Evolutionary conservation across 23 red algal species (phyloP).

Genomic region (Gracilaria vermiculophylla): DNA sequence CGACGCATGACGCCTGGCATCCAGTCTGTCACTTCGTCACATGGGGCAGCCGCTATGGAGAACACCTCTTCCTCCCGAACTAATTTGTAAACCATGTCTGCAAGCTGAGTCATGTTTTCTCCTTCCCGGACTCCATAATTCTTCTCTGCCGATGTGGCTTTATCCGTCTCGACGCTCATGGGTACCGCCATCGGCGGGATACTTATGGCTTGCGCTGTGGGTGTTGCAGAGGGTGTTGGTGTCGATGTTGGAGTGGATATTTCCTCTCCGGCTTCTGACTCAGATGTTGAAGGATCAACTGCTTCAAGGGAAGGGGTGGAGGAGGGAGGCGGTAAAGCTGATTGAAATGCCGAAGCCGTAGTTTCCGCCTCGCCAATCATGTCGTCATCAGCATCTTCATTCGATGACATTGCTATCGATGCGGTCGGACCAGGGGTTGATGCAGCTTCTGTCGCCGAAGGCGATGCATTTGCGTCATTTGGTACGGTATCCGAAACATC

Average conservation of each 20-base stretch:
- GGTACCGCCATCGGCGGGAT: slow-evolving; percentile 2
- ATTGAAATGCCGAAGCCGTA: neutral
- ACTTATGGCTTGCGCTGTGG: neutral
- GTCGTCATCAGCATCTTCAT: neutral
- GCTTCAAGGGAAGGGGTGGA: neutral
- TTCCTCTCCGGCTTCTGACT: neutral
- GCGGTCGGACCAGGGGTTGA: neutral
- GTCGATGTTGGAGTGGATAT: neutral
- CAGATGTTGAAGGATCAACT: neutral
- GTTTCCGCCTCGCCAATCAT: neutral
- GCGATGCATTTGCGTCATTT: neutral
- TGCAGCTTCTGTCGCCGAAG: neutral
- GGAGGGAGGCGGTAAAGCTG: neutral
- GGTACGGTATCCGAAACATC: neutral
- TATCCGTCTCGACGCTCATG: neutral
- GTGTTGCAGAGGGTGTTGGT: neutral
- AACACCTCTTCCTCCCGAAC: slow-evolving; percentile 21
- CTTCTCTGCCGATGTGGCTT: neutral
- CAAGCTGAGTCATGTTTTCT: slow-evolving; percentile 74
- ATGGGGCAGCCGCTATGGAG: slow-evolving; percentile 44
- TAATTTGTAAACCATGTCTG: slow-evolving; percentile 74
- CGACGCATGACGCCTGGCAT: slow-evolving; percentile 64
- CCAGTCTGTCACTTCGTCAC: slow-evolving; percentile 54
- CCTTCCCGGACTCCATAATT: neutral
- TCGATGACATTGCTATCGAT: neutral